Base-by-base conservation (phyloP, 441 rosid species). In the Lepidium campestre region DNA sequence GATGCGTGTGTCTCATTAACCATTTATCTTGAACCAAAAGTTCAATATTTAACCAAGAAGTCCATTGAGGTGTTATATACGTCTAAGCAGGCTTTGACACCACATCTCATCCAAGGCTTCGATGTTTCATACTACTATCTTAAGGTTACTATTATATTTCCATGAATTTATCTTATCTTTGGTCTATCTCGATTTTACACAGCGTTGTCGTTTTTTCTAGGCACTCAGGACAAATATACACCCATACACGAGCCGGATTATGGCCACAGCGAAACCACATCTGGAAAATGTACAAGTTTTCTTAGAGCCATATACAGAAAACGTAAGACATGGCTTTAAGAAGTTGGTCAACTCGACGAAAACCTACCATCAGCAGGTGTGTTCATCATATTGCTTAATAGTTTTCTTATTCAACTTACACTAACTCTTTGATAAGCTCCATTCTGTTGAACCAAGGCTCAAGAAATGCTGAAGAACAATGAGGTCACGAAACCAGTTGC, bases 401-500 rank as follows among this genome's bases (percentile, higher is more conserved):
- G 19, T 34, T 57, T 39, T 46, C 19, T 4, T 12, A 31, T 35
- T 18, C 35, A 41, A 17, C 4, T 54, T 45, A n/a, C 1, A 23
- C 20, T 19, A 31, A 29, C 31, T 34, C 13, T 31, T 56, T 64
- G 8, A 57, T 64, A 39, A 59, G 45, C 63, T 59, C 47, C 52
- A 2, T 8, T 66, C 5, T 59, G n/a, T 52, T 19, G 35, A 6
- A 63, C 27, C 45, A 52, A 81, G 85, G 78, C 81, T 65, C 85
- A 75, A 70, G 71, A 64, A 70, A 62, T 78, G 53, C 78, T 81
- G 41, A 81, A 75, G 72, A 68, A 74, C 62, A 74, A 79, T 36
- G 78, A 70, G 71, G 49, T 81, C 29, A 81, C 80, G 0, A 79
- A 61, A 67, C 72, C 83, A 1, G 25, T 81, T 34, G 80, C 80